These are phyloP conservation scores for Vaucheria bursata DNA, from an alignment of 352 stramenopile species.

Conservation along the genomic window DNA sequence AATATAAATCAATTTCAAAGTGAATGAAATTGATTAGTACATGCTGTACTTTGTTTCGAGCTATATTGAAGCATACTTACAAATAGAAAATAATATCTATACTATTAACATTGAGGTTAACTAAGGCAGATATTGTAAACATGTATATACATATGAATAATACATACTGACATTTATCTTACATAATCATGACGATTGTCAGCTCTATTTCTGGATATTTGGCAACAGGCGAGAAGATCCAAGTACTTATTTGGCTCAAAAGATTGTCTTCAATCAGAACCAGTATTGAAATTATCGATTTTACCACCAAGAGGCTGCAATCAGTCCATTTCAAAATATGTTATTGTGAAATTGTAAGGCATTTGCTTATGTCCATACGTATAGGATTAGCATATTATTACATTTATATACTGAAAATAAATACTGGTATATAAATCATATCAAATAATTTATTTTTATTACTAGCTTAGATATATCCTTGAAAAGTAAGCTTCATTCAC, in stretches of 20 bases:
- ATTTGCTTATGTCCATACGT: no score
- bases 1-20: no score
- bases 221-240: constrained; percentile 20
- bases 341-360: no score
- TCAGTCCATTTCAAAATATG: no score
- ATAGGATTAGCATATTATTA: no score
- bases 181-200: constrained; percentile 46
- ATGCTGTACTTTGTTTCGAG: background rate
- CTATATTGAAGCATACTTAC: background rate
- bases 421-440: no score
- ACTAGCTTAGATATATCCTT: no score
- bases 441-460: no score
- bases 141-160: background rate
- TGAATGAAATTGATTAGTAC: no score
- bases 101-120: background rate
- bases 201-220: constrained; percentile 38
- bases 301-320: constrained; percentile 24
- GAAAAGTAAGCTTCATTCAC: no score
- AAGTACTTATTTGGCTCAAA: constrained; percentile 16
- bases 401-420: no score
- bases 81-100: background rate
- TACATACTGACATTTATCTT: constrained; percentile 2
- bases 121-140: background rate
- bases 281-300: constrained; percentile 23
- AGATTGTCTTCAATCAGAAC: constrained; percentile 24